phyloP scores from a whole-genome alignment of 1,284 basidiomycete species.

The Ustilago trichophora region DNA sequence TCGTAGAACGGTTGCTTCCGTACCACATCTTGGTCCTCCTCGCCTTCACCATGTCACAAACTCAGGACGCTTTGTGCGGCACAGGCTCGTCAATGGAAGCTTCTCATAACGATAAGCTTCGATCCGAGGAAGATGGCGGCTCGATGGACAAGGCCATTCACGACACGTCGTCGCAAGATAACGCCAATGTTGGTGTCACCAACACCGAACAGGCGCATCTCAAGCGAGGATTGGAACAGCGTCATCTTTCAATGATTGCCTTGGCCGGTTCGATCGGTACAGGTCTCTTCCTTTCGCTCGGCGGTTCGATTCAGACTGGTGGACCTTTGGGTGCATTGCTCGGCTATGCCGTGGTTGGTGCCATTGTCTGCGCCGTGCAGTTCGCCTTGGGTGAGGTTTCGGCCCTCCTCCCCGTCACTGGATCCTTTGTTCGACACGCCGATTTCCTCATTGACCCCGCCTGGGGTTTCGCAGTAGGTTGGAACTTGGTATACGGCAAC shows the following conservation, averaged over 20 bases:
- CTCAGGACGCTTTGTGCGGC: constrained; percentile 2
- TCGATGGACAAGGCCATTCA: constrained; percentile 15
- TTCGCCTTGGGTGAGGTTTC: constrained; percentile 49
- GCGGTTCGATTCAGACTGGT: constrained; percentile 46
- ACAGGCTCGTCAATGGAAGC: constrained; percentile 16
- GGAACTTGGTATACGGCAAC: constrained; percentile 72
- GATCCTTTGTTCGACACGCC: constrained; percentile 81
- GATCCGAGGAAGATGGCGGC: constrained; percentile 23
- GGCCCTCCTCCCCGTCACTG: constrained; percentile 72
- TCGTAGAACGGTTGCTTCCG: background rate
- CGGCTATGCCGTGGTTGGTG: constrained; percentile 48
- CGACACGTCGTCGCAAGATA: background rate
- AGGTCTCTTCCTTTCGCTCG: constrained; percentile 50
- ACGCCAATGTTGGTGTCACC: constrained; percentile 19
- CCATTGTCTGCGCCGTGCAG: constrained; percentile 51
- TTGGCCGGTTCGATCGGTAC: constrained; percentile 57
- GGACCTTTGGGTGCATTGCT: constrained; percentile 52
- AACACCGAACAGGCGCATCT: constrained; percentile 26
- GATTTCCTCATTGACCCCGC: constrained; percentile 81
- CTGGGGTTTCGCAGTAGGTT: constrained; percentile 72
- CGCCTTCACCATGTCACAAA: constrained; percentile 2
- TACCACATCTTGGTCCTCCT: constrained; percentile 1
- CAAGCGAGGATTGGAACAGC: constrained; percentile 46
- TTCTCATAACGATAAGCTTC: constrained; percentile 28
- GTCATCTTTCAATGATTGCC: constrained; percentile 56